Evolutionary conservation across 306 rosid genomes (phyloP).

Genomic region (Carpinus fangiana): DNA sequence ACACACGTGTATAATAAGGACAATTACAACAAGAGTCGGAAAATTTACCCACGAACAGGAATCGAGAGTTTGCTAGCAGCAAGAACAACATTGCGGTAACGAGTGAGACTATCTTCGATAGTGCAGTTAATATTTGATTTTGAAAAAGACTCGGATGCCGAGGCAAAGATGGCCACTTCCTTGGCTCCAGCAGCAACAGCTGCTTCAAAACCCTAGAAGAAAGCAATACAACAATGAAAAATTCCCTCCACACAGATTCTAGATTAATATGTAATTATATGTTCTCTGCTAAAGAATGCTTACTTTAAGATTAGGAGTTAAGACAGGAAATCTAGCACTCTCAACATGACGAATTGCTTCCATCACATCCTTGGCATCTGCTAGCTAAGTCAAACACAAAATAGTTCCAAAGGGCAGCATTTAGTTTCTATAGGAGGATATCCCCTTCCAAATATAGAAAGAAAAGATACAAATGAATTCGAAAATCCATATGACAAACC

Average conservation of each 20-base stretch:
- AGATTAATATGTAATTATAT: slow-evolving; percentile 3
- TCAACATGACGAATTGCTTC: slow-evolving; percentile 60
- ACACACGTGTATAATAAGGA: neutral
- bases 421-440: neutral
- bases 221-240: slow-evolving; percentile 21
- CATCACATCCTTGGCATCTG: slow-evolving; percentile 91
- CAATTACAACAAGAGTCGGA: neutral
- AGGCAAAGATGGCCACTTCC: slow-evolving; percentile 88
- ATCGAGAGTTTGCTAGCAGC: slow-evolving; percentile 72
- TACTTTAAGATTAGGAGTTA: slow-evolving; percentile 88
- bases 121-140: slow-evolving; percentile 78
- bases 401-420: neutral
- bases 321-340: slow-evolving; percentile 78
- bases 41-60: slow-evolving; percentile 84
- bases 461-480: neutral
- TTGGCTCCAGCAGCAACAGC: slow-evolving; percentile 92
- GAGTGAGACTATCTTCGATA: slow-evolving; percentile 73
- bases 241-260: slow-evolving; percentile 21
- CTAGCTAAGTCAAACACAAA: slow-evolving; percentile 52
- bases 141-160: slow-evolving; percentile 93
- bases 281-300: slow-evolving; percentile 24
- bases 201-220: slow-evolving; percentile 83
- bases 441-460: neutral
- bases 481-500: neutral
- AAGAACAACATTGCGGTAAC: slow-evolving; percentile 58